Evolutionary conservation across 495 filamentous ascomycete species (phyloP).

Genomic region (Aspergillus funiculosus): DNA sequence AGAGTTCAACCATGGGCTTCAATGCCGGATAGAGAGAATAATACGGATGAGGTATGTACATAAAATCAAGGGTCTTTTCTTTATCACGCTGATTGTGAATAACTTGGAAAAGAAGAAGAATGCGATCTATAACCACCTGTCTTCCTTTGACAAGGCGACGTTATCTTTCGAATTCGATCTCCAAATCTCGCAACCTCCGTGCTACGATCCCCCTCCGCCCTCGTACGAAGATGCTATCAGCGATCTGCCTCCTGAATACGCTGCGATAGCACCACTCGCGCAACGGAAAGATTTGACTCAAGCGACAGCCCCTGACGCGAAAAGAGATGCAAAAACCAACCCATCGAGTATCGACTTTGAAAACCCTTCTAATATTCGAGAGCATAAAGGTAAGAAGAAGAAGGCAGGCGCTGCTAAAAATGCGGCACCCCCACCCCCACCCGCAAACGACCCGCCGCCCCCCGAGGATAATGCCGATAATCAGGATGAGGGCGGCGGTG

Average conservation of each 20-base stretch:
- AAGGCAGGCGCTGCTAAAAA: conserved; percentile 28
- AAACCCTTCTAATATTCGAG: conserved; percentile 43
- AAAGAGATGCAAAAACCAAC: conserved; percentile 33
- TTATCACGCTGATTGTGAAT: background rate
- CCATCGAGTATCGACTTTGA: conserved; percentile 49
- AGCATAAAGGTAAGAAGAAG: conserved; percentile 41
- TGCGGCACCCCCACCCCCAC: conserved; percentile 19
- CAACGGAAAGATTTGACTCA: conserved; percentile 16
- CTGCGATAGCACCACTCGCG: conserved; percentile 26
- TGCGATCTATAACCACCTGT: too few relatives aligned
- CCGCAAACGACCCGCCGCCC: conserved; percentile 15
- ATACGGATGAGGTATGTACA: background rate
- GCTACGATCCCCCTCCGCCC: conserved; percentile 33
- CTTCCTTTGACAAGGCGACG: conserved; percentile 4
- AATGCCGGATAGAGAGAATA: background rate
- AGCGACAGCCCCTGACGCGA: conserved; percentile 17
- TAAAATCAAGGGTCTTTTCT: too few relatives aligned
- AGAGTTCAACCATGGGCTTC: background rate
- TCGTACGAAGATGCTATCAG: conserved; percentile 39
- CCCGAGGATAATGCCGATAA: conserved; percentile 16
- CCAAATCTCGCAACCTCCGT: conserved; percentile 12
- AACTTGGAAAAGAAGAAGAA: too few relatives aligned
- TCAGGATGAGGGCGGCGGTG: conserved; percentile 26
- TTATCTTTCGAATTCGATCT: conserved; percentile 17
- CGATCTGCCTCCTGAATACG: conserved; percentile 43